Conservation (phyloP, 2,329 filamentous ascomycete genomes). For the Blumeriella jaapii region DNA sequence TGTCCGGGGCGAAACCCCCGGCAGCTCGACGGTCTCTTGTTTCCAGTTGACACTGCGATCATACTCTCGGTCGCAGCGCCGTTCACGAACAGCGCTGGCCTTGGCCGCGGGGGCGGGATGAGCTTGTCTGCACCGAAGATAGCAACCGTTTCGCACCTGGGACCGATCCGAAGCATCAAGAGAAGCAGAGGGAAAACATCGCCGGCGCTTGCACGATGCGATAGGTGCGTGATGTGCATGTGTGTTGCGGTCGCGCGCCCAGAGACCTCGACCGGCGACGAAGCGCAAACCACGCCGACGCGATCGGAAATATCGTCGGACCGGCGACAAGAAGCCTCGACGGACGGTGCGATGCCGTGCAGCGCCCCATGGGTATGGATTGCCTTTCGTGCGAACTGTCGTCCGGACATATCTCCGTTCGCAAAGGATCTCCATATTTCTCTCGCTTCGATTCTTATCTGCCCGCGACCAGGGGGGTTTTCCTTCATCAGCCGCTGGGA, state of each 20-base stretch:
- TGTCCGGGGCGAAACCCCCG: no score
- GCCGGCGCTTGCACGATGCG: conserved; percentile 5
- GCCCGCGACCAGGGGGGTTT: neutral
- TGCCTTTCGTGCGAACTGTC: no score
- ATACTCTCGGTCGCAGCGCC: no score
- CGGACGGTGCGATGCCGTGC: no score
- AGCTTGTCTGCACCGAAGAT: neutral
- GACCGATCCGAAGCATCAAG: conserved; percentile 9
- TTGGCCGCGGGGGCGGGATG: conserved; percentile 9
- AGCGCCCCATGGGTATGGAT: no score
- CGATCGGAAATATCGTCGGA: neutral
- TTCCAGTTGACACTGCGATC: no score
- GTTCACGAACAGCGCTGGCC: conserved; percentile 16
- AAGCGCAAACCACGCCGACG: neutral
- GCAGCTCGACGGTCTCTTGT: no score
- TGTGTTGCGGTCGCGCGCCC: no score
- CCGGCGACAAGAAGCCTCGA: neutral
- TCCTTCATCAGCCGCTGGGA: conserved; percentile 6
- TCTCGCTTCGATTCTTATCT: neutral
- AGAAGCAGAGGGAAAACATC: conserved; percentile 13
- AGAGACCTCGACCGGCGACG: no score
- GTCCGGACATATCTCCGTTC: no score
- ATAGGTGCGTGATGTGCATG: conserved; percentile 2
- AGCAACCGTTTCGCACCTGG: conserved; percentile 9
- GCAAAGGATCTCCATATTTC: neutral